Percentiles rank a stretch among this genome's conserved stretches.
These are phyloP conservation scores for Thyridium curvatum DNA, from an alignment of 2,329 filamentous ascomycete species.

Conservation along the genomic window DNA sequence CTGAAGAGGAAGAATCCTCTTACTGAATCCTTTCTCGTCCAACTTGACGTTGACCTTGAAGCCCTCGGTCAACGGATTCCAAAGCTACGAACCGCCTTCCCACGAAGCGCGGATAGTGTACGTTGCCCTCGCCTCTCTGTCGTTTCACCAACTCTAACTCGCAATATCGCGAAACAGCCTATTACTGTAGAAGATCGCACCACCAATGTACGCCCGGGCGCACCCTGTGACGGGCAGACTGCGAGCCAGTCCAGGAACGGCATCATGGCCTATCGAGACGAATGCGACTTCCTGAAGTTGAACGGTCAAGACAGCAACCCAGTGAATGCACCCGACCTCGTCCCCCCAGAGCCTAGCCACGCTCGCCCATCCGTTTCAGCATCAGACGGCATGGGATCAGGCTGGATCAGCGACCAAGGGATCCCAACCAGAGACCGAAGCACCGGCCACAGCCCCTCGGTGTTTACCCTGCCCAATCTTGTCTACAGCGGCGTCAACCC, in stretches of 20 bases:
- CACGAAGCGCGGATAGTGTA: slow-evolving; percentile 46
- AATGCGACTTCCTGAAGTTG: slow-evolving; percentile 35
- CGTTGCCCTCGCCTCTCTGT: slow-evolving; percentile 17
- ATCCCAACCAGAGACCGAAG: slow-evolving; percentile 21
- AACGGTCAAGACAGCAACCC: slow-evolving; percentile 33
- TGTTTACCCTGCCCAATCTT: slow-evolving; percentile 8
- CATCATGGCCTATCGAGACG: slow-evolving; percentile 36
- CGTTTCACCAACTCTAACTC: not conserved
- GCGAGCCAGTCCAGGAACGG: slow-evolving; percentile 22
- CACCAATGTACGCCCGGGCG: slow-evolving; percentile 3
- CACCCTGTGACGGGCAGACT: slow-evolving; percentile 4
- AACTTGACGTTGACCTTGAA: slow-evolving; percentile 87
- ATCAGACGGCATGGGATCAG: slow-evolving; percentile 10
- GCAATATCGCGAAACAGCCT: not conserved
- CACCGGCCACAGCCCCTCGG: slow-evolving; percentile 10
- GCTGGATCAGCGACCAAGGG: slow-evolving; percentile 33
- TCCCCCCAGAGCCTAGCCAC: too few relatives aligned
- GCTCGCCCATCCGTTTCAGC: not conserved
- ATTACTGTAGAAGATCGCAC: slow-evolving; percentile 8
- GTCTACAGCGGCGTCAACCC: slow-evolving; percentile 2
- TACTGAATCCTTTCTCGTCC: slow-evolving; percentile 89
- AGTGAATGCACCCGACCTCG: slow-evolving; percentile 29
- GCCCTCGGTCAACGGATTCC: slow-evolving; percentile 58
- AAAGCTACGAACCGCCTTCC: slow-evolving; percentile 48
- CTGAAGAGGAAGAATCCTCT: slow-evolving; percentile 83